Percentiles rank a stretch among this genome's conserved stretches.
Conservation (phyloP, 2,329 filamentous ascomycete species). For the Ophiostoma ulmi region DNA sequence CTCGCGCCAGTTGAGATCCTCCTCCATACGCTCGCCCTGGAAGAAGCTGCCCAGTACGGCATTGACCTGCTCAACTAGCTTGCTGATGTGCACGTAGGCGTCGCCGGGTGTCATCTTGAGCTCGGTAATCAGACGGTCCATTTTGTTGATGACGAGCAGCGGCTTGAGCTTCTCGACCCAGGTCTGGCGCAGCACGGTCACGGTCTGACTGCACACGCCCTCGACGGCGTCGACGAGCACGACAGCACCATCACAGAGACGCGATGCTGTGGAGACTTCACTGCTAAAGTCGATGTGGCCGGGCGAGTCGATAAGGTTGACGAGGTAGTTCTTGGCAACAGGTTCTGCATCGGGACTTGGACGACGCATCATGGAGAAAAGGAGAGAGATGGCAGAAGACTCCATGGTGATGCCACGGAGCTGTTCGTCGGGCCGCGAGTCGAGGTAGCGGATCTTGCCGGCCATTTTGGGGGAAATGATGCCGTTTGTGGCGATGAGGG, state of each 20-base stretch:
- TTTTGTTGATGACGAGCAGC: conserved; percentile 94
- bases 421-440: conserved; percentile 94
- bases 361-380: conserved; percentile 84
- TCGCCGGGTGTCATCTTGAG: conserved; percentile 87
- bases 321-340: conserved; percentile 79
- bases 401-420: conserved; percentile 99
- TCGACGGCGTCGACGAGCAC: conserved; percentile 95
- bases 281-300: conserved; percentile 99
- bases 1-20: conserved; percentile 93
- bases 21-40: conserved; percentile 96
- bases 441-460: conserved; percentile 95
- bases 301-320: conserved; percentile 96
- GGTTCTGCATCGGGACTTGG: conserved; percentile 62
- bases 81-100: conserved; percentile 82
- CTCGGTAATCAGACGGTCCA: conserved; percentile 90
- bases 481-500: conserved; percentile 94
- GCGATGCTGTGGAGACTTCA: conserved; percentile 91
- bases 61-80: conserved; percentile 91
- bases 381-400: conserved; percentile 93
- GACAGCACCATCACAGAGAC: conserved; percentile 88
- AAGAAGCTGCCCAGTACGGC: conserved; percentile 97
- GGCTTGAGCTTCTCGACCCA: conserved; percentile 96
- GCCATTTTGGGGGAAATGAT: conserved; percentile 98
- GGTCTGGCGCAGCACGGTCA: conserved; percentile 88
- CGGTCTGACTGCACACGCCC: conserved; percentile 96